phyloP scores from a whole-genome alignment of 2,329 filamentous ascomycete species.

The Penicillium hesseltinei region DNA sequence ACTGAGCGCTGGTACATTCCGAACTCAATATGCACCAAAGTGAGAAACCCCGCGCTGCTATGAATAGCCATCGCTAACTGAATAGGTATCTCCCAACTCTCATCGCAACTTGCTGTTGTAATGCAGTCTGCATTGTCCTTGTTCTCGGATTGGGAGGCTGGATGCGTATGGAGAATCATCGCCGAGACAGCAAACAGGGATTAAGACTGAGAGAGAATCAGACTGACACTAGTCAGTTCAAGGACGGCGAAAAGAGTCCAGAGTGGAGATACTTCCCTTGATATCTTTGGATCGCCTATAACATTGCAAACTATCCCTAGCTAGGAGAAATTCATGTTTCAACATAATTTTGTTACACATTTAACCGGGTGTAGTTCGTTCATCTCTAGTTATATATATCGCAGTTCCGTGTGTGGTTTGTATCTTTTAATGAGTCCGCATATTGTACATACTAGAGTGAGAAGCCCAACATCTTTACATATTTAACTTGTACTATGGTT shows the following conservation, averaged over 20 bases:
- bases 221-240: constrained; percentile 41
- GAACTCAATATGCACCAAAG: constrained; percentile 49
- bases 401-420: too few species aligned
- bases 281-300: background rate
- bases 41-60: background rate
- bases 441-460: too few species aligned
- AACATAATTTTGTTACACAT: too few species aligned
- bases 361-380: too few species aligned
- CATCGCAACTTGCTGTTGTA: constrained; percentile 45
- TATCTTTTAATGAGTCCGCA: too few species aligned
- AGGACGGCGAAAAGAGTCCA: constrained; percentile 39
- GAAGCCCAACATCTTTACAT: too few species aligned
- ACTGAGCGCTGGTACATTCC: constrained; percentile 46
- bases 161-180: constrained; percentile 48
- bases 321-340: too few species aligned
- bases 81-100: constrained; percentile 47
- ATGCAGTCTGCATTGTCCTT: constrained; percentile 43
- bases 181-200: constrained; percentile 41
- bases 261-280: constrained; percentile 35
- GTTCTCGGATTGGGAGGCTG: constrained; percentile 43
- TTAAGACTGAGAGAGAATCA: constrained; percentile 37
- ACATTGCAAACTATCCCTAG: too few species aligned
- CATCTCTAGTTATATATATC: too few species aligned
- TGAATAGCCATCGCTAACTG: background rate
- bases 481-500: too few species aligned